These are phyloP conservation scores for Globisporangium carolinianum DNA, from an alignment of 352 stramenopile species.

Conservation along the genomic window DNA sequence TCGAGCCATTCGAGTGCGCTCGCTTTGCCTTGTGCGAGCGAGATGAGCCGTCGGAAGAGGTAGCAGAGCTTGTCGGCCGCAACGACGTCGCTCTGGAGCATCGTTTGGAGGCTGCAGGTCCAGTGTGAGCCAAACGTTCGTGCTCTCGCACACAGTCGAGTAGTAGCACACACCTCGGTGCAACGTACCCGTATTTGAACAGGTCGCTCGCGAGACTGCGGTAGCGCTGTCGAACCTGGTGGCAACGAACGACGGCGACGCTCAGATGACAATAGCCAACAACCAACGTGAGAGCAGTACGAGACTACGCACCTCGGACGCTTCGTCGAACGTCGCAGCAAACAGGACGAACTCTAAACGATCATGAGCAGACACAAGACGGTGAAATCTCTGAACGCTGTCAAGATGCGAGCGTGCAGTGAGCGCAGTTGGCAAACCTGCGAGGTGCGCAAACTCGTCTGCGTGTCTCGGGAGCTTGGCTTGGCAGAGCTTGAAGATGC, in stretches of 20 bases:
- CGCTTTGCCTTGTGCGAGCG: slow-evolving; percentile 35
- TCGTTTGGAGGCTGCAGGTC: slow-evolving; percentile 42
- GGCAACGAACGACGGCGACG: neutral
- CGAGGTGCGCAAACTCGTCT: slow-evolving; percentile 42
- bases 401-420: neutral
- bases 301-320: slow-evolving; percentile 18
- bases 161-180: neutral
- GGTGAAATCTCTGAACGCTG: neutral
- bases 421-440: slow-evolving; percentile 21
- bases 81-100: slow-evolving; percentile 34
- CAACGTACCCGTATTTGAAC: slow-evolving; percentile 49
- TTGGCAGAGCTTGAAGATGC: slow-evolving; percentile 47
- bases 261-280: no score
- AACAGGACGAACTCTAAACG: slow-evolving; percentile 55
- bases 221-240: slow-evolving; percentile 49
- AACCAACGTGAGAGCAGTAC: neutral
- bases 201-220: slow-evolving; percentile 39
- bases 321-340: slow-evolving; percentile 44
- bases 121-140: neutral
- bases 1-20: slow-evolving; percentile 48
- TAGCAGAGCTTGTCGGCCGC: slow-evolving; percentile 38
- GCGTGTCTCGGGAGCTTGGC: slow-evolving; percentile 20
- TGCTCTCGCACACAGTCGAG: no score
- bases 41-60: slow-evolving; percentile 54
- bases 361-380: neutral